Base-by-base conservation (phyloP, 2,329 filamentous ascomycete genomes). In the Verticillium dahliae region DNA sequence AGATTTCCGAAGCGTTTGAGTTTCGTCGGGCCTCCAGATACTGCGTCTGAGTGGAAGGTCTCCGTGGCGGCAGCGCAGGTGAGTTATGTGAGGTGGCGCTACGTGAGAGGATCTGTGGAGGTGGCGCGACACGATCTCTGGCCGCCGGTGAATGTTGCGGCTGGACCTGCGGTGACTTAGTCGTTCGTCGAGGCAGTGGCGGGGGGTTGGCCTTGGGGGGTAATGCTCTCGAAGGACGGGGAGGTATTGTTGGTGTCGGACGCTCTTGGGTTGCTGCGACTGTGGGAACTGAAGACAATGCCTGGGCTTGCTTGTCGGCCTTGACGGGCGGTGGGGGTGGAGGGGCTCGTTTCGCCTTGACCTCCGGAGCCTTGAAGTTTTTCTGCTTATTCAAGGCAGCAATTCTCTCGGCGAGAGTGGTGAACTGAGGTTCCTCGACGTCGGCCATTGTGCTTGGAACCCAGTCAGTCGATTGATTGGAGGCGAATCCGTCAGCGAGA, bases 331-430 rank as follows among this genome's bases (percentile, higher is more conserved):
- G 81, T 14, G 77, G 78, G 64, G 82, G 78, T 3, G 80, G 81
- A 33, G 78, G 75, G 31, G 78, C 73, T 60, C 74, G 72, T 69
- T 77, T 78, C 31, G 68, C 66, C 15, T 67, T 67, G 4, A 68
- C 59, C 33, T 73, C 72, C 27, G 75, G 73, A 14, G 74, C 68
- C 62, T 75, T 75, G 75, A 88, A 84, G 75, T 83, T 84, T 73
- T 84, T 84, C 71, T 87, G 81, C 69, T 77, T 75, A 67, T 88
- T 88, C 65, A 89, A 78, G 35, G 86, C 86, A 10, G 85, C 85
- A 65, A 88, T 88, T 59, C 86, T 80, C 72, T 87, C 84, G 4
- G 83, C 80, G 33, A 89, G 78, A 7, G 81, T 82, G 62, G 77
- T 85, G 71, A 85, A 87, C 64, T 82, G 82, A 45, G 84, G 84